phyloP scores from a whole-genome alignment of 805 yeast genomes.

The Geotrichum ghanense region DNA sequence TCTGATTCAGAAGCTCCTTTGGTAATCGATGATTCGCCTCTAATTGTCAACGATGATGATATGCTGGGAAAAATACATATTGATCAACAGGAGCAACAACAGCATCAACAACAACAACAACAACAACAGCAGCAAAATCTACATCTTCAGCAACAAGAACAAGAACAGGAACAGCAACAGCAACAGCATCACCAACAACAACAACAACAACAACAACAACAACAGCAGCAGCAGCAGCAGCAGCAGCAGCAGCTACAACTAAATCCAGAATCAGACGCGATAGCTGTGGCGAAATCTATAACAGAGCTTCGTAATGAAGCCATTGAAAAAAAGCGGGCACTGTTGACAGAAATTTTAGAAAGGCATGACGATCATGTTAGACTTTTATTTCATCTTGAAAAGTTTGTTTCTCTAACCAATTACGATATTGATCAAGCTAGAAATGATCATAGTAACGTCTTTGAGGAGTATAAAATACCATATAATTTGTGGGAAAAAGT shows the following conservation, averaged over 20 bases:
- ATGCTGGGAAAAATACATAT: not conserved
- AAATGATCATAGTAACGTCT: conserved; percentile 23
- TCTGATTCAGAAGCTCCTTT: no score
- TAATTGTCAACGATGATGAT: conserved; percentile 6
- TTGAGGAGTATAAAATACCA: conserved; percentile 19
- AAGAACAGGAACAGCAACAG: no score
- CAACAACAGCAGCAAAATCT: conserved; percentile 1
- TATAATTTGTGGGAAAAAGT: conserved; percentile 32
- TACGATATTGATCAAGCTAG: conserved; percentile 28
- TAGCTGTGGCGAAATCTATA: not conserved
- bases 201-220: not conserved
- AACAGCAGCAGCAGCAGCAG: not conserved
- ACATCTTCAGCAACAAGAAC: not conserved
- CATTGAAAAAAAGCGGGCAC: conserved; percentile 7
- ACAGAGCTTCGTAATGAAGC: conserved; percentile 2
- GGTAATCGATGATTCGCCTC: no score
- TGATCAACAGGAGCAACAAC: not conserved
- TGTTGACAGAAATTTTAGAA: conserved; percentile 15
- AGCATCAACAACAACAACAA: not conserved
- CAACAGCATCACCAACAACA: not conserved
- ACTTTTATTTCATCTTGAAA: conserved; percentile 28
- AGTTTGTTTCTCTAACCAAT: conserved; percentile 28
- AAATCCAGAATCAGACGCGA: not conserved
- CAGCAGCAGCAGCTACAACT: not conserved
- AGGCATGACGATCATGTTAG: conserved; percentile 27